phyloP scores from a whole-genome alignment of 352 stramenopile species.

The Globisporangium splendens region DNA sequence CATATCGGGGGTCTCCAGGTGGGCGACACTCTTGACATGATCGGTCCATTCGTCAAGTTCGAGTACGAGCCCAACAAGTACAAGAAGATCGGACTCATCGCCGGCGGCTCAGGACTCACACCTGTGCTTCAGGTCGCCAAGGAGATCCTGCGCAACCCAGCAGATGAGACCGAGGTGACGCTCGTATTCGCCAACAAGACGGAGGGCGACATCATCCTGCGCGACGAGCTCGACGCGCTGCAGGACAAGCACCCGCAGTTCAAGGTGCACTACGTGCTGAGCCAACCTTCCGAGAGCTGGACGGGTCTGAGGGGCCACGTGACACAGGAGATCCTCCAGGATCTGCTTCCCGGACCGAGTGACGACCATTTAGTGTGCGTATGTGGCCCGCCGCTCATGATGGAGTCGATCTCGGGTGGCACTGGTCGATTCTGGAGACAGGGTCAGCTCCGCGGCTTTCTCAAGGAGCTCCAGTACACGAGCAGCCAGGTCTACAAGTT shows the following conservation, averaged over 20 bases:
- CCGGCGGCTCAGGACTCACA: constrained; percentile 88
- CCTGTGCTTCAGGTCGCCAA: constrained; percentile 89
- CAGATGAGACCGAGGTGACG: too few species aligned
- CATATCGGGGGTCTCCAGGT: constrained; percentile 82
- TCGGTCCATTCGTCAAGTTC: constrained; percentile 87
- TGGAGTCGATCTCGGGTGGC: constrained; percentile 85
- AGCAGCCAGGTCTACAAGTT: too few species aligned
- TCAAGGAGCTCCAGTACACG: too few species aligned
- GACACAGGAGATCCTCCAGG: constrained; percentile 80
- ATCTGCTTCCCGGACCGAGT: constrained; percentile 71
- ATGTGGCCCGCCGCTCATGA: constrained; percentile 88
- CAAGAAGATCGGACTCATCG: constrained; percentile 88
- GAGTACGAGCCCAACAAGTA: constrained; percentile 84
- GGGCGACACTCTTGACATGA: constrained; percentile 87
- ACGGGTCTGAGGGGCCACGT: constrained; percentile 68
- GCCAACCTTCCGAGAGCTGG: constrained; percentile 68
- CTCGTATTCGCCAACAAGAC: too few species aligned
- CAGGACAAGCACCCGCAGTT: constrained; percentile 80
- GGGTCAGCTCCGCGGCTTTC: constrained; percentile 81
- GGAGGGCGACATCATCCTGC: constrained; percentile 87
- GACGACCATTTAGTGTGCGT: constrained; percentile 85
- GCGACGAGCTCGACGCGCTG: constrained; percentile 81
- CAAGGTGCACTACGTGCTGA: constrained; percentile 69
- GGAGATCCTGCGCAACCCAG: too few species aligned
- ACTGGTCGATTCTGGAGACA: constrained; percentile 83